Percentiles rank a stretch among this genome's conserved stretches.
These are phyloP conservation scores for Tripterygium wilfordii DNA, from an alignment of 177 flowering plant species.

Conservation along the genomic window DNA sequence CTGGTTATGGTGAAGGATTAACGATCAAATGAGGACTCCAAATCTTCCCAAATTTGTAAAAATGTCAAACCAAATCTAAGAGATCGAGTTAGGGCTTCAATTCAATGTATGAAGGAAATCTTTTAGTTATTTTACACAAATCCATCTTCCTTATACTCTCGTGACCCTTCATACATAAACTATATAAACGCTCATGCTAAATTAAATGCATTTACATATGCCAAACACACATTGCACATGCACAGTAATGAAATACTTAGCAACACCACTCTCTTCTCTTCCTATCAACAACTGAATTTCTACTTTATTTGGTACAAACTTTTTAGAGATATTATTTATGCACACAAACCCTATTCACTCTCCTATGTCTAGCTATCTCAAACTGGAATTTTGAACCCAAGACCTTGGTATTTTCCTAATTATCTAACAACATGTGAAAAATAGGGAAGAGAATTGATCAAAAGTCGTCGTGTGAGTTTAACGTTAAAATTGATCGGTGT, in stretches of 20 bases:
- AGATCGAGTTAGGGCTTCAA: not conserved
- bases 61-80: conserved; percentile 1
- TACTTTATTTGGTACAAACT: not conserved
- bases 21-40: too few species aligned
- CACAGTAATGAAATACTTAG: not conserved
- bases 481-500: too few species aligned
- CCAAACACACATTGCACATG: conserved; percentile 14
- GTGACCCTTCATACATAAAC: not conserved
- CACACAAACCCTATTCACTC: too few species aligned
- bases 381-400: too few species aligned
- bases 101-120: not conserved
- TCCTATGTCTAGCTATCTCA: too few species aligned
- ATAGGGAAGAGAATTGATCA: too few species aligned
- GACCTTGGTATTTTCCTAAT: too few species aligned
- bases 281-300: not conserved
- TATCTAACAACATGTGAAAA: too few species aligned
- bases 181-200: not conserved
- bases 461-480: too few species aligned
- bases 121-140: not conserved
- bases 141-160: not conserved
- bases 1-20: too few species aligned
- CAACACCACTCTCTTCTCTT: not conserved
- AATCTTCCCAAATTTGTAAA: too few species aligned
- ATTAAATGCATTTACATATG: conserved; percentile 5
- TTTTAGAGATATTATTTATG: too few species aligned